Evolutionary conservation across 371 early-diverging fungal genomes (phyloP).

Genomic region (Phascolomyces articulosus): DNA sequence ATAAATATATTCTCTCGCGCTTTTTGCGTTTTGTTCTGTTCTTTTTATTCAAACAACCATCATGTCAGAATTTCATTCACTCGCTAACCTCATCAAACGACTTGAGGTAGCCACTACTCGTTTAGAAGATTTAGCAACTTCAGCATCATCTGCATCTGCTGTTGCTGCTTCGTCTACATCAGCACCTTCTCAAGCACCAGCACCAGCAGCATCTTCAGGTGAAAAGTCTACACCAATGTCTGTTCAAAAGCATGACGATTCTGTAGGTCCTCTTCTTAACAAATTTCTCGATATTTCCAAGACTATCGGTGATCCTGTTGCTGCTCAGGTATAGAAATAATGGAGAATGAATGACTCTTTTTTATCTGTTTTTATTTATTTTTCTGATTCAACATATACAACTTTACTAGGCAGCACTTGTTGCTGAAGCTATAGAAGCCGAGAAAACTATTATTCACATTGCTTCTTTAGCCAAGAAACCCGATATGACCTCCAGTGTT

Average conservation of each 20-base stretch:
- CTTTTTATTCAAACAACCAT: conserved; percentile 9
- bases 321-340: conserved; percentile 63
- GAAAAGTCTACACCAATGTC: conserved; percentile 41
- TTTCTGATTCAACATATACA: too few species aligned
- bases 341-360: background rate
- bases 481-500: conserved; percentile 55
- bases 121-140: conserved; percentile 79
- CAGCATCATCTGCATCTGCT: conserved; percentile 56
- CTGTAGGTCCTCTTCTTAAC: conserved; percentile 58
- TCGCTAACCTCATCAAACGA: conserved; percentile 77
- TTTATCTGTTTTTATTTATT: too few species aligned
- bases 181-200: conserved; percentile 31
- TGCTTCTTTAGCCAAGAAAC: conserved; percentile 81
- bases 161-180: conserved; percentile 44
- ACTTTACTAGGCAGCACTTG: conserved; percentile 27
- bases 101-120: conserved; percentile 86
- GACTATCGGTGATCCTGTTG: conserved; percentile 69
- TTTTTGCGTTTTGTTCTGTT: background rate
- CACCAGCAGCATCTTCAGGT: conserved; percentile 27
- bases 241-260: conserved; percentile 72
- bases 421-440: conserved; percentile 65
- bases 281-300: conserved; percentile 60
- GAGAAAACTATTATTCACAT: conserved; percentile 77
- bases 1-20: background rate
- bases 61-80: conserved; percentile 69